Evolutionary conservation across 2,329 filamentous ascomycete species (phyloP).

Genomic region (Aureobasidium vineae): DNA sequence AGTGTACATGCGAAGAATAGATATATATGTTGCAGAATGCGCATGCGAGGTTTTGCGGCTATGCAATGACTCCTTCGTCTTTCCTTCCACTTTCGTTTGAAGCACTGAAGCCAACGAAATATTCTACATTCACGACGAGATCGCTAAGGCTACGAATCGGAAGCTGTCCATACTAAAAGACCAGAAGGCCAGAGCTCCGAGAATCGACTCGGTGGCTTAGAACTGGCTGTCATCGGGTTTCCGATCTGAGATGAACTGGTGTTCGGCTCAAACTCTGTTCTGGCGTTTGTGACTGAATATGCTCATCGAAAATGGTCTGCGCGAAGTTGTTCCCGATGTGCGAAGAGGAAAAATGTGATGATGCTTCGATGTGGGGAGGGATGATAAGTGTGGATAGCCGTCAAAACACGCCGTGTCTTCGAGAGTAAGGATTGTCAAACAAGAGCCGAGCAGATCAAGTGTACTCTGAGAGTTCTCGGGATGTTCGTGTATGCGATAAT

Average conservation of each 20-base stretch:
- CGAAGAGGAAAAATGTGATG: not conserved
- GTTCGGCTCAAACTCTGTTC: not conserved
- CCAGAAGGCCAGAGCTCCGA: too few relatives aligned
- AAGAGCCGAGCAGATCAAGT: not conserved
- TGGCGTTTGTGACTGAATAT: not conserved
- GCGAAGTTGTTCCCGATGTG: not conserved
- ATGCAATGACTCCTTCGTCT: too few relatives aligned
- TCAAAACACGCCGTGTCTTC: not conserved
- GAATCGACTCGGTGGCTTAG: not conserved
- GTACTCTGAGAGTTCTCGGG: not conserved
- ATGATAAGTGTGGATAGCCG: not conserved
- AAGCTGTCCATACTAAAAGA: too few relatives aligned
- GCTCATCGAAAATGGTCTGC: not conserved
- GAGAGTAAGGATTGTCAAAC: not conserved
- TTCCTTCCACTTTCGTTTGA: too few relatives aligned
- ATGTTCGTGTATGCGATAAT: not conserved
- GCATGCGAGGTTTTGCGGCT: too few relatives aligned
- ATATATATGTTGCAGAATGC: too few relatives aligned
- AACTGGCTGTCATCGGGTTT: not conserved
- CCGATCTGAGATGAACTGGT: not conserved
- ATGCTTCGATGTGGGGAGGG: not conserved
- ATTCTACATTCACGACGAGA: too few relatives aligned
- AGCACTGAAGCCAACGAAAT: too few relatives aligned
- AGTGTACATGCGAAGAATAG: too few relatives aligned
- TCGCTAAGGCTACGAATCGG: too few relatives aligned